Evolutionary conservation across 176 grass and related monocot genomes (phyloP).

Genomic region (Triticum dicoccoides): DNA sequence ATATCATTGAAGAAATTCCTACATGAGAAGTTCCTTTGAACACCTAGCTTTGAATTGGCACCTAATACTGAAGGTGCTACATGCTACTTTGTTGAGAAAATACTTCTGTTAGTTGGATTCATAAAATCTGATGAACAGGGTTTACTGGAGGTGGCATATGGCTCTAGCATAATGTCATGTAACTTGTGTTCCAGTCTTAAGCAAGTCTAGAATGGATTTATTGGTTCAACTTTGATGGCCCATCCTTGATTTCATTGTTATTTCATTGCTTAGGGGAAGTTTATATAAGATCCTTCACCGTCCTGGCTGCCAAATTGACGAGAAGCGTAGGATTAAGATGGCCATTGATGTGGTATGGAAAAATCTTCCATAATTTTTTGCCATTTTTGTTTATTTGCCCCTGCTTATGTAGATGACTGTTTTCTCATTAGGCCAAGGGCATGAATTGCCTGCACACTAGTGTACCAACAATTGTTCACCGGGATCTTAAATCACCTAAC

Average conservation of each 20-base stretch:
- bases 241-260: conserved; percentile 6
- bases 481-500: conserved; percentile 99
- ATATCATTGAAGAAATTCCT: conserved; percentile 1
- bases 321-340: conserved; percentile 97
- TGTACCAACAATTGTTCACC: conserved; percentile 90
- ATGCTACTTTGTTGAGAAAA: conserved; percentile 15
- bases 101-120: neutral
- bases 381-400: conserved; percentile 30
- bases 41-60: neutral
- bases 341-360: conserved; percentile 93
- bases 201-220: conserved; percentile 8
- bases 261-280: conserved; percentile 76
- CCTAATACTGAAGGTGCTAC: conserved; percentile 21
- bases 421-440: conserved; percentile 79
- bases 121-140: neutral
- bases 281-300: conserved; percentile 99
- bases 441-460: conserved; percentile 98
- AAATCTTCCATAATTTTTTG: conserved; percentile 31
- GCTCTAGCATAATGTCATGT: conserved; percentile 18
- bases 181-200: conserved; percentile 7
- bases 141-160: neutral
- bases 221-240: conserved; percentile 15
- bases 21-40: neutral
- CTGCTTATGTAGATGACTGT: conserved; percentile 8
- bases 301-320: conserved; percentile 93